Percentiles rank a stretch among this genome's conserved stretches.
These are phyloP conservation scores for Hemerocallis citrina DNA, from an alignment of 106 monocot species.

Conservation along the genomic window DNA sequence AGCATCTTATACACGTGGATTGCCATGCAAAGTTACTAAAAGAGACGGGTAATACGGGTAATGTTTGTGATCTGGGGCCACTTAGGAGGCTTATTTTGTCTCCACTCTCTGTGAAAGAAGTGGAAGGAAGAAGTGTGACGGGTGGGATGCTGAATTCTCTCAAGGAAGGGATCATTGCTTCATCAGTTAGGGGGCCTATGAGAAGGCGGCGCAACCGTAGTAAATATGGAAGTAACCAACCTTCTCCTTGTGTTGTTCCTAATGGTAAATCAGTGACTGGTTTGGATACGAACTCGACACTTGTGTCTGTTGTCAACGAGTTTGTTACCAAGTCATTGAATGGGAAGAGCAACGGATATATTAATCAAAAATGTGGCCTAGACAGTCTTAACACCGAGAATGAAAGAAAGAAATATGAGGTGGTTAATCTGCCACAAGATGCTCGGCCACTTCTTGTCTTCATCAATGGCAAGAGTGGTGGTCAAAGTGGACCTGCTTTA, in stretches of 20 bases:
- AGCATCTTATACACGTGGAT: conserved; percentile 57
- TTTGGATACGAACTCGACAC: not conserved
- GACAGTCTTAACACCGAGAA: not conserved
- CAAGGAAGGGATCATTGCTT: conserved; percentile 51
- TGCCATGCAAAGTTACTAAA: conserved; percentile 72
- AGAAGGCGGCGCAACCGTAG: conserved; percentile 34
- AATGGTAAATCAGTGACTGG: conserved; percentile 19
- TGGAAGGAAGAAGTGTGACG: conserved; percentile 8
- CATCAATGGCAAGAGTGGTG: conserved; percentile 86
- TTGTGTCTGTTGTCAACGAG: conserved; percentile 28
- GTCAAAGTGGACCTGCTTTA: conserved; percentile 60
- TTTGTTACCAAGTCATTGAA: conserved; percentile 25
- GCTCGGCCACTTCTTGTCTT: conserved; percentile 81
- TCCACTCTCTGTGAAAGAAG: conserved; percentile 72
- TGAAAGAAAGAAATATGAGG: conserved; percentile 34
- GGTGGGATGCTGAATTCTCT: conserved; percentile 51
- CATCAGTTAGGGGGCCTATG: conserved; percentile 41
- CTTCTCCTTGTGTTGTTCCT: conserved; percentile 12
- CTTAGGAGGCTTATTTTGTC: conserved; percentile 65
- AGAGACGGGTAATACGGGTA: conserved; percentile 56
- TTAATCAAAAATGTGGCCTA: conserved; percentile 11
- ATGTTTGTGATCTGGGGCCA: conserved; percentile 70
- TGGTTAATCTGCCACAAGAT: conserved; percentile 66
- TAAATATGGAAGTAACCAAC: conserved; percentile 24
- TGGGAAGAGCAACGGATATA: conserved; percentile 14